Evolutionary conservation across 2,329 filamentous ascomycete genomes (phyloP).

Genomic region (Pseudopyricularia cyperi): DNA sequence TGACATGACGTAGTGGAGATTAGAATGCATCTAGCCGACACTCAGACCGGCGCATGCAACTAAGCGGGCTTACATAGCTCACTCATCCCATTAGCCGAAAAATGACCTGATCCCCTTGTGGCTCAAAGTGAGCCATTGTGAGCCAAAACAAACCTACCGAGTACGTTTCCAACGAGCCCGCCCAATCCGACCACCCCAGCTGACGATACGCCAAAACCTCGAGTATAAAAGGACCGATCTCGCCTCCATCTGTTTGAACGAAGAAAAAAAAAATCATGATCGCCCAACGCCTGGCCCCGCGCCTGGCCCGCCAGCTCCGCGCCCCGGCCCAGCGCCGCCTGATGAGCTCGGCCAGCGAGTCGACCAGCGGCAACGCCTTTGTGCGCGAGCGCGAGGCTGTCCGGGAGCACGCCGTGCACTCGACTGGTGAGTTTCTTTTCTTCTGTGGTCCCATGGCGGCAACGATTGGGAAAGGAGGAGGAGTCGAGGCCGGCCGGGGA

Average conservation of each 20-base stretch:
- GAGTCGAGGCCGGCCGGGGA: not conserved
- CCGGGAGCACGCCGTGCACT: slow-evolving; percentile 77
- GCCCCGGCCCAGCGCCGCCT: slow-evolving; percentile 12
- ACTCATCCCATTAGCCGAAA: slow-evolving; percentile 1
- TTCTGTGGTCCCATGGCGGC: not conserved
- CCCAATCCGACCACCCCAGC: not conserved
- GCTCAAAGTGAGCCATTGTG: not conserved
- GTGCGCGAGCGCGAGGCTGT: slow-evolving; percentile 82
- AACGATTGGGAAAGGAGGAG: not conserved
- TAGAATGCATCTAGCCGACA: not conserved
- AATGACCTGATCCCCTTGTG: not conserved
- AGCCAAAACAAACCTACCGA: not conserved
- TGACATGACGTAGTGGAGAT: not conserved
- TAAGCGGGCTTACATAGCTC: slow-evolving; percentile 1
- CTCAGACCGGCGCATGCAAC: not conserved
- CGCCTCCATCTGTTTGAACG: not conserved
- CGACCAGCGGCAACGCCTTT: slow-evolving; percentile 79
- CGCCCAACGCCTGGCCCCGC: slow-evolving; percentile 50
- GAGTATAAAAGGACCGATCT: not conserved
- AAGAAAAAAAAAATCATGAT: slow-evolving; percentile 36
- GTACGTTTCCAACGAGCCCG: not conserved
- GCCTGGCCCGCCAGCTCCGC: slow-evolving; percentile 47
- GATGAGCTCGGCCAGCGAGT: slow-evolving; percentile 16
- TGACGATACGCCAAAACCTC: not conserved
- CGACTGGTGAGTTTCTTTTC: slow-evolving; percentile 53